These are phyloP conservation scores for Trypanosoma melophagium DNA, from an alignment of 208 protist genomes.

Conservation along the genomic window DNA sequence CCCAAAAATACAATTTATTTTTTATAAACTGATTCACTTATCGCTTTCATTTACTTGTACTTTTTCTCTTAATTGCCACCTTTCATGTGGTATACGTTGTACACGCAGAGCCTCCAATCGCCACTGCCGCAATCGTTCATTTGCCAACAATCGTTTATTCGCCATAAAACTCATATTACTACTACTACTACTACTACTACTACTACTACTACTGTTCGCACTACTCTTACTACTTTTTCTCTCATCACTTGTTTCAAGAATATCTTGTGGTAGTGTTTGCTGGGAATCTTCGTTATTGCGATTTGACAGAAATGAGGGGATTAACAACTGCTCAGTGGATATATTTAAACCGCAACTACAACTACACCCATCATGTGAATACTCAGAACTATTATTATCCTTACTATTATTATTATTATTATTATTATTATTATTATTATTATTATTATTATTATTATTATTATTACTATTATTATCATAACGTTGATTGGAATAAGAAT, in stretches of 20 bases:
- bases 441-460: too few species aligned
- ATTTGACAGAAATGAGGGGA: too few species aligned
- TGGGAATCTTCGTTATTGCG: too few species aligned
- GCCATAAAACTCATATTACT: neutral
- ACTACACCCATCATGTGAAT: too few species aligned
- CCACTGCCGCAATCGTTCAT: slow-evolving; percentile 16
- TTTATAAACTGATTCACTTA: too few species aligned
- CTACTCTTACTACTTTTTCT: too few species aligned
- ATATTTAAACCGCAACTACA: too few species aligned
- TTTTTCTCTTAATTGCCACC: neutral
- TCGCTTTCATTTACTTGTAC: neutral
- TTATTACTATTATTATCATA: too few species aligned
- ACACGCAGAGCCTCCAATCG: neutral
- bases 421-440: neutral
- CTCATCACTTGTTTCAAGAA: too few species aligned
- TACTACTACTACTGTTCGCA: neutral
- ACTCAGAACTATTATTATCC: neutral
- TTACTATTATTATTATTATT: neutral
- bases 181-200: neutral
- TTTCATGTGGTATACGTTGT: neutral
- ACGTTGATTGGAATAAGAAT: too few species aligned
- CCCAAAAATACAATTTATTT: neutral
- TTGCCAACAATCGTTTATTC: neutral
- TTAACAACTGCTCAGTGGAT: too few species aligned
- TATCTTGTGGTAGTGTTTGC: too few species aligned